Evolutionary conservation across 768 basidiomycete species (phyloP).

Genomic region (Pisolithus marmoratus): DNA sequence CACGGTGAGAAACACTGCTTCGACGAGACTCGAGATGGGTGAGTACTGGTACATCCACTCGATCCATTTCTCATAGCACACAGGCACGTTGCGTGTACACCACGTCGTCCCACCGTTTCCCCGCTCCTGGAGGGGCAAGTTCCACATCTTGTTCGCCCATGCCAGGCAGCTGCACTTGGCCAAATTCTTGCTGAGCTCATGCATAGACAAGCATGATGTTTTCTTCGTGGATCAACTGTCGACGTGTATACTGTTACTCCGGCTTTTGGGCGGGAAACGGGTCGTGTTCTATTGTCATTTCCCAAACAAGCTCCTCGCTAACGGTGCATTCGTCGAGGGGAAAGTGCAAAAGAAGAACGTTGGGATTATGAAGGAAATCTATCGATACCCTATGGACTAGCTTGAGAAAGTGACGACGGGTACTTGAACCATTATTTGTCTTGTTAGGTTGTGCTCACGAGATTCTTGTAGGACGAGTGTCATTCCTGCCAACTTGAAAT

Average conservation of each 20-base stretch:
- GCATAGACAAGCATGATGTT: slow-evolving; percentile 57
- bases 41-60: slow-evolving; percentile 24
- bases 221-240: slow-evolving; percentile 95
- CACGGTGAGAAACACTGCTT: slow-evolving; percentile 87
- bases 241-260: slow-evolving; percentile 82
- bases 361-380: slow-evolving; percentile 64
- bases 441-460: neutral
- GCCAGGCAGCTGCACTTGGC: slow-evolving; percentile 82
- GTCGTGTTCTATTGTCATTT: slow-evolving; percentile 99
- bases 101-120: slow-evolving; percentile 76
- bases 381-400: slow-evolving; percentile 86
- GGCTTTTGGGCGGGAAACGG: slow-evolving; percentile 58
- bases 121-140: slow-evolving; percentile 67
- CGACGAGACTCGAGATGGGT: slow-evolving; percentile 91
- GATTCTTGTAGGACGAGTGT: slow-evolving; percentile 58
- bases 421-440: slow-evolving; percentile 26
- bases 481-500: slow-evolving; percentile 87
- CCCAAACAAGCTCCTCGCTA: slow-evolving; percentile 86
- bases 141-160: slow-evolving; percentile 89
- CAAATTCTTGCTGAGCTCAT: slow-evolving; percentile 48
- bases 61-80: neutral
- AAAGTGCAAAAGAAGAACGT: slow-evolving; percentile 34
- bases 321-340: slow-evolving; percentile 58
- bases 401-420: slow-evolving; percentile 84
- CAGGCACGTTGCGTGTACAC: slow-evolving; percentile 72